Evolutionary conservation across 108 stramenopile species (phyloP), one percentile per base, ranked within the genome.

Genomic region (Skeletonema marinoi): DNA sequence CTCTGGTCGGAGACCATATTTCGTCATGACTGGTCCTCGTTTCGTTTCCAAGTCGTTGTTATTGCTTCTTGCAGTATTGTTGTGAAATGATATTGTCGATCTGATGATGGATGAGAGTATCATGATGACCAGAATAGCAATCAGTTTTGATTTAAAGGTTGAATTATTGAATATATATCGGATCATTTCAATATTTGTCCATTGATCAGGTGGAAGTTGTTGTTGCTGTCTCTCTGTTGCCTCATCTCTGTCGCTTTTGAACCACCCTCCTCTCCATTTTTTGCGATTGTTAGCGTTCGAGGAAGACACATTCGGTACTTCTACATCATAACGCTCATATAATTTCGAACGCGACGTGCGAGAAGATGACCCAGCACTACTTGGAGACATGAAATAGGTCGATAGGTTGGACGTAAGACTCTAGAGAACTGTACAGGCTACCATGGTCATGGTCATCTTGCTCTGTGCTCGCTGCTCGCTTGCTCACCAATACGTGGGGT

Each of bases 311-410:
- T 54, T 41, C 1, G 39, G 58, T 41, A 71, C 32, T 60, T 71
- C 70, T 11, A 71, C 59, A 29, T 71, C 59, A 19, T 71, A 71
- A 3, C 70, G 70, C 44, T 71, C 70, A 31, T 61, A 71, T 7
- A 71, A 39, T 41, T 71, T 71, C 4, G 70, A 71, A 29, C 59
- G 70, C 11, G 42, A 62, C 3, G 61, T 5, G 14, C 42, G 39
- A 8, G 9, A 41, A 36, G 35, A 6, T 36, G 35, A 36, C 35
- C 35, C 35, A 36, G 35, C 35, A 6, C 35, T 36, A 36, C 6
- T 6, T 36, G 4, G 35, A 36, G 35, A 36, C 35, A 36, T 36
- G 4, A 36, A 36, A 6, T 36, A 36, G 35, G 35, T 36, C 35
- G 35, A 36, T 25, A 25, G 25, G 25, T 25, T 25, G 25, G 25